These are phyloP conservation scores for Daldinia concentrica DNA, from an alignment of 495 filamentous ascomycete genomes.

Conservation along the genomic window DNA sequence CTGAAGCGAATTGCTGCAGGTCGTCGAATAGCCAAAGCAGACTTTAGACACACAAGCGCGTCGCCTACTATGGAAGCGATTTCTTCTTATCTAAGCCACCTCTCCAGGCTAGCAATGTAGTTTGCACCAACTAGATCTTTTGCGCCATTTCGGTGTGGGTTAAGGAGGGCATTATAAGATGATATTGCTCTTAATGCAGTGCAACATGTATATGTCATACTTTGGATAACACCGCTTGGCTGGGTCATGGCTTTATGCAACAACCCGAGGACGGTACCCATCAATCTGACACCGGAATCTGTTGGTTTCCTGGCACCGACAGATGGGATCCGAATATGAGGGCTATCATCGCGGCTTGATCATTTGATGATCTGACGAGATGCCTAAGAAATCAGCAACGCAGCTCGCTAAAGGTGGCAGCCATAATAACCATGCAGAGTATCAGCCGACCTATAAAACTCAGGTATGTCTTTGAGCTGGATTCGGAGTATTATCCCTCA, in stretches of 20 bases:
- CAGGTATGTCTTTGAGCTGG: slow-evolving; percentile 28
- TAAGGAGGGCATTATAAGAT: slow-evolving; percentile 16
- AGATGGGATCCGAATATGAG: slow-evolving; percentile 15
- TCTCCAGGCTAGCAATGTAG: slow-evolving; percentile 1
- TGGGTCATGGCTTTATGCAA: slow-evolving; percentile 26
- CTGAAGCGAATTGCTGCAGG: neutral
- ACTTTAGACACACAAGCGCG: slow-evolving; percentile 2
- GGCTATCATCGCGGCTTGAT: neutral
- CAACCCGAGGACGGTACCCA: slow-evolving; percentile 6
- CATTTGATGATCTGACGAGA: slow-evolving; percentile 28
- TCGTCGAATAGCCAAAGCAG: neutral
- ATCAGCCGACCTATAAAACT: slow-evolving; percentile 34
- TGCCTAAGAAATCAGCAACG: slow-evolving; percentile 3
- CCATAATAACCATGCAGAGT: slow-evolving; percentile 27
- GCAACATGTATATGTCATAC: slow-evolving; percentile 30
- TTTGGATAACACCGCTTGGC: slow-evolving; percentile 14
- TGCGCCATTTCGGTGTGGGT: slow-evolving; percentile 34
- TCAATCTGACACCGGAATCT: slow-evolving; percentile 35
- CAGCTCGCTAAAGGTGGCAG: slow-evolving; percentile 18
- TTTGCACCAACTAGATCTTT: neutral
- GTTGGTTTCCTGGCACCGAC: slow-evolving; percentile 19
- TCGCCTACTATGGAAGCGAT: neutral
- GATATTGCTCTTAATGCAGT: slow-evolving; percentile 27
- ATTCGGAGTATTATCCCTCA: slow-evolving; percentile 30
- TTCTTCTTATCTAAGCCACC: neutral